These are phyloP conservation scores for Geotrichum australiense DNA, from an alignment of 1,139 yeast genomes.

Conservation along the genomic window DNA sequence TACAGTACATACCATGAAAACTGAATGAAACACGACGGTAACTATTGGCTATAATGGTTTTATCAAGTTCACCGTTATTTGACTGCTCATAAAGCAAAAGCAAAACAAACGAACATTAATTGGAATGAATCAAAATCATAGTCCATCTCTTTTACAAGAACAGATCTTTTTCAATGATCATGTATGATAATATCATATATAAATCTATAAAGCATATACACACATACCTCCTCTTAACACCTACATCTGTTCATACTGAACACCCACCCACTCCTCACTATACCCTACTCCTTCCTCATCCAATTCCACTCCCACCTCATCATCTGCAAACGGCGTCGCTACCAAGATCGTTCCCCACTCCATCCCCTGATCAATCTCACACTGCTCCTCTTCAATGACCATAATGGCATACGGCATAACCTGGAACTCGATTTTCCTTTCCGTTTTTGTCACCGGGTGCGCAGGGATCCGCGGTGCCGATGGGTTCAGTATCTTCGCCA, in stretches of 20 bases:
- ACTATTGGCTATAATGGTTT: too few relatives aligned
- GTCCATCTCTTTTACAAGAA: too few relatives aligned
- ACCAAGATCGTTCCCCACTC: conserved; percentile 95
- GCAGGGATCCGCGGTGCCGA: conserved; percentile 7
- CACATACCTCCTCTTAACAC: too few relatives aligned
- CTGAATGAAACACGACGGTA: too few relatives aligned
- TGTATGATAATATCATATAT: too few relatives aligned
- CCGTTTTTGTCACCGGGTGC: conserved; percentile 35
- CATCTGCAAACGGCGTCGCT: conserved; percentile 72
- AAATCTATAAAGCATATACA: too few relatives aligned
- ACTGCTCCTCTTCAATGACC: conserved; percentile 56
- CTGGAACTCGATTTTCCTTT: conserved; percentile 73
- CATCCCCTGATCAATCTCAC: conserved; percentile 65
- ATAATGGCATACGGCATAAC: conserved; percentile 90
- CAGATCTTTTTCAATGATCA: too few relatives aligned
- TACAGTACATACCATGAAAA: too few relatives aligned
- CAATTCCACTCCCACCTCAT: conserved; percentile 42
- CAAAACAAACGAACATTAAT: too few relatives aligned
- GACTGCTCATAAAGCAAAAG: too few relatives aligned
- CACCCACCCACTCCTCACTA: conserved; percentile 85
- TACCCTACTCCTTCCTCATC: conserved; percentile 67
- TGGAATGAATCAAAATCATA: too few relatives aligned
- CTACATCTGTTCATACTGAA: conserved; percentile 72
- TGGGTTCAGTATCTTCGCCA: conserved; percentile 39
- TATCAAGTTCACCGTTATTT: too few relatives aligned